Evolutionary conservation across 2,329 filamentous ascomycete species (phyloP).

Genomic region (Microcera coccophila): DNA sequence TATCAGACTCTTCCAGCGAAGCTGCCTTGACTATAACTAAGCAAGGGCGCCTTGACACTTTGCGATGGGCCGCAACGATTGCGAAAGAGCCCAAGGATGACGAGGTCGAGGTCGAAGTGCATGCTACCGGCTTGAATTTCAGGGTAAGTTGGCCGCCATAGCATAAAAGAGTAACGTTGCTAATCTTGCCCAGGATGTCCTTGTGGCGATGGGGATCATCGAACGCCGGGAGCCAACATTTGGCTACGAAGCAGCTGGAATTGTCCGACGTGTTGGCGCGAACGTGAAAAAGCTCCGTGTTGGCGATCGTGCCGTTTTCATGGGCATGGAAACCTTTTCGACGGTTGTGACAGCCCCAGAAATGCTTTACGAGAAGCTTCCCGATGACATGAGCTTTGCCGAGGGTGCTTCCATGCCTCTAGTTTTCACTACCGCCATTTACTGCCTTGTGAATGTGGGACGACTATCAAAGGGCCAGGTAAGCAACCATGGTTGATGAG

Average conservation of each 20-base stretch:
- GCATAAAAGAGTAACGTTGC: not conserved
- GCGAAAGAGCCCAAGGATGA: not conserved
- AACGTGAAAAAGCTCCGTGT: conserved; percentile 5
- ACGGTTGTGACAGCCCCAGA: conserved; percentile 2
- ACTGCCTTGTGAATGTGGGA: conserved; percentile 14
- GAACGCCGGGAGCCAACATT: conserved; percentile 1
- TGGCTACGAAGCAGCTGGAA: conserved; percentile 20
- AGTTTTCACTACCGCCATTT: conserved; percentile 24
- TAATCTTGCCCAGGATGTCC: conserved; percentile 11
- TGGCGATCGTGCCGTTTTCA: conserved; percentile 20
- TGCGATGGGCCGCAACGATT: not conserved
- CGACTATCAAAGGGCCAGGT: conserved; percentile 28
- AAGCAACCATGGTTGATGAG: too few relatives aligned
- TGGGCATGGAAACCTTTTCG: conserved; percentile 2
- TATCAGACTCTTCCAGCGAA: too few relatives aligned
- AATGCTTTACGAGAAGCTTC: conserved; percentile 24
- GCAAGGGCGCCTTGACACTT: not conserved
- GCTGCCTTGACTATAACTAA: too few relatives aligned
- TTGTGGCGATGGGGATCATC: conserved; percentile 14
- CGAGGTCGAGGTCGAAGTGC: conserved; percentile 22
- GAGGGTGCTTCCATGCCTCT: conserved; percentile 20
- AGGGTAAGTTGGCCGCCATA: not conserved
- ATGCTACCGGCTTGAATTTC: conserved; percentile 19
- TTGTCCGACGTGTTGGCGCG: conserved; percentile 18
- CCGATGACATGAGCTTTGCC: conserved; percentile 31